A percentile compares a stretch with the other conserved stretches of the same genome.
phyloP scores from a whole-genome alignment of 1,139 yeast genomes.

The Insectozyma bohioensis region DNA sequence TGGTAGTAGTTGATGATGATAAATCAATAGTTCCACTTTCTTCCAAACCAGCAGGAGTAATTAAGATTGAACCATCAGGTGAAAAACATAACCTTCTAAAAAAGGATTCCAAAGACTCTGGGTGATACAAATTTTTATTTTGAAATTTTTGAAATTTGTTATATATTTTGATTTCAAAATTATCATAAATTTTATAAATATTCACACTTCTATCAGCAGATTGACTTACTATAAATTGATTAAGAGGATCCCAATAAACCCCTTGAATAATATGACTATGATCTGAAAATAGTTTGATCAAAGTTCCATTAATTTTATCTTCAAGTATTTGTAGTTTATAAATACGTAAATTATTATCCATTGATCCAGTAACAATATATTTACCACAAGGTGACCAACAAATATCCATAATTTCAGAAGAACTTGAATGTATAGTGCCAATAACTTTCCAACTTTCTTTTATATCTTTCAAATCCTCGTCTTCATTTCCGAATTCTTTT shows the following conservation, averaged over 20 bases:
- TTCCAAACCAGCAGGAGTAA: slow-evolving; percentile 79
- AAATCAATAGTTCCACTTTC: too few species aligned
- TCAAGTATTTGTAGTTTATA: slow-evolving; percentile 28
- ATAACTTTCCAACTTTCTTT: slow-evolving; percentile 67
- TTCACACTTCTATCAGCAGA: slow-evolving; percentile 85
- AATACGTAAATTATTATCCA: slow-evolving; percentile 81
- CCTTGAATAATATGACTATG: slow-evolving; percentile 95
- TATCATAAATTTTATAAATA: slow-evolving; percentile 38
- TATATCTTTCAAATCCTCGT: slow-evolving; percentile 44
- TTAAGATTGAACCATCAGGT: slow-evolving; percentile 80
- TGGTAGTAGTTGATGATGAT: too few species aligned
- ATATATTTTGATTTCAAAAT: slow-evolving; percentile 7
- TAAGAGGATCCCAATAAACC: slow-evolving; percentile 89
- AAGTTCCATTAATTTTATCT: slow-evolving; percentile 54
- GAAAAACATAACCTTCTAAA: slow-evolving; percentile 83
- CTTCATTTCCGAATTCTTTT: slow-evolving; percentile 52
- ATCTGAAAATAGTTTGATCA: slow-evolving; percentile 63
- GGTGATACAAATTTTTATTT: slow-evolving; percentile 53
- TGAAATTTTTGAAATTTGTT: slow-evolving; percentile 26
- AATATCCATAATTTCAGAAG: slow-evolving; percentile 83
- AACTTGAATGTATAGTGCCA: slow-evolving; percentile 49
- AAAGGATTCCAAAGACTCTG: slow-evolving; percentile 86
- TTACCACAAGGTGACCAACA: slow-evolving; percentile 87
- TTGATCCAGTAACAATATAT: slow-evolving; percentile 81
- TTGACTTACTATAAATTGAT: slow-evolving; percentile 78